A percentile compares a stretch with the other conserved stretches of the same genome.
phyloP scores from a whole-genome alignment of 2,329 filamentous ascomycete genomes.

The Alternaria burnsii region DNA sequence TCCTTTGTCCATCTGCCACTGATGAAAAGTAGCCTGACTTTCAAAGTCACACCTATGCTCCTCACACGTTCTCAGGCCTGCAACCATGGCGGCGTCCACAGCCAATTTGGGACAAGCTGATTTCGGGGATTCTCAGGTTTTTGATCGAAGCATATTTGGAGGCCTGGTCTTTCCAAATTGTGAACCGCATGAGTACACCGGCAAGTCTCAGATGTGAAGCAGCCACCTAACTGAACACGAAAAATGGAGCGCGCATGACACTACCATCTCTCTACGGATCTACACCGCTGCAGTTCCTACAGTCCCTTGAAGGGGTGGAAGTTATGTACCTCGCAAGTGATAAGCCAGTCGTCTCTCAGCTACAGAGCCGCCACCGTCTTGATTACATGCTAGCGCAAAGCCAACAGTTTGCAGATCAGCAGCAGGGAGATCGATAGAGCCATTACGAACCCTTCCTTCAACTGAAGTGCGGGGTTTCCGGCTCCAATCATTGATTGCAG shows the following conservation, averaged over 20 bases:
- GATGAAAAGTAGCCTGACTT: neutral
- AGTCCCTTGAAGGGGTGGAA: neutral
- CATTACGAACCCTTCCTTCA: neutral
- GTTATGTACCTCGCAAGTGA: neutral
- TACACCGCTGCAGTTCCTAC: neutral
- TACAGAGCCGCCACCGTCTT: no score
- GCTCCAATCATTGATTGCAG: neutral
- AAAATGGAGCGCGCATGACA: neutral
- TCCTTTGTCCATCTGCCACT: neutral
- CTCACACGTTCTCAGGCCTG: neutral
- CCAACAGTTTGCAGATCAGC: neutral
- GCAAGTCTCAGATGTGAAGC: neutral
- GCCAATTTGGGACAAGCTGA: neutral
- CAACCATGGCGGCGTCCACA: no score
- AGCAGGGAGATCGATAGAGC: neutral
- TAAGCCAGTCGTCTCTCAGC: neutral
- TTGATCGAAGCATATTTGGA: neutral
- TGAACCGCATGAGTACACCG: no score
- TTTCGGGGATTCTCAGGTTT: rapidly evolving
- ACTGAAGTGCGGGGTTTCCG: neutral
- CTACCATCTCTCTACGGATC: neutral
- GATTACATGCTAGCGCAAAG: neutral
- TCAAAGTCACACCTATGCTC: neutral
- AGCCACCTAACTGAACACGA: neutral
- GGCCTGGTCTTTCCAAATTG: rapidly evolving